phyloP scores from a whole-genome alignment of 169 alveolate genomes.

The Perkinsus marinus region DNA sequence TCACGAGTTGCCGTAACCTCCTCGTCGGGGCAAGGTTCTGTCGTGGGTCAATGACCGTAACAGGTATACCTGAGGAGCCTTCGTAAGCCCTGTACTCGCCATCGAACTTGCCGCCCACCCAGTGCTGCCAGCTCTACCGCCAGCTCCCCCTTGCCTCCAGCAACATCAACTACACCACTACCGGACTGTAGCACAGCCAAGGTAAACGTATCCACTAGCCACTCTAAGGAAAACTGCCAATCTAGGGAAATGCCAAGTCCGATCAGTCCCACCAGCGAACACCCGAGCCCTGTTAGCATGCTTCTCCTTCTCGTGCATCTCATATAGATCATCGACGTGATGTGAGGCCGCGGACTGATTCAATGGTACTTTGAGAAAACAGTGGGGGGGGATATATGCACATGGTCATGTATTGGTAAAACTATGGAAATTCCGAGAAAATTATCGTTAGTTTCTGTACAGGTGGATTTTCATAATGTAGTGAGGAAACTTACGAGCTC shows the following conservation, averaged over 20 bases:
- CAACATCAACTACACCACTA: background rate
- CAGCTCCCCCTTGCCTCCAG: background rate
- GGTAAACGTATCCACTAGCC: background rate
- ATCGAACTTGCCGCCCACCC: background rate
- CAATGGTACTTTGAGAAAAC: background rate
- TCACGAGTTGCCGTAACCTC: background rate
- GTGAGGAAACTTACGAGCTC: too few species aligned
- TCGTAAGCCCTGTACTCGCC: background rate
- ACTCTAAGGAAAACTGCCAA: background rate
- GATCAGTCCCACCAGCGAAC: background rate
- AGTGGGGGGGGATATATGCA: too few species aligned
- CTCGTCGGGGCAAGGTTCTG: background rate
- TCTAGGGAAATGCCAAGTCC: background rate
- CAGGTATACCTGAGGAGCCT: too few species aligned
- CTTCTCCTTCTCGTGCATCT: background rate
- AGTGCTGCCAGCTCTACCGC: background rate
- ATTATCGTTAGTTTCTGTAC: too few species aligned
- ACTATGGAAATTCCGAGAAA: too few species aligned
- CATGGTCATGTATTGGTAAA: too few species aligned
- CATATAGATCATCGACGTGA: background rate
- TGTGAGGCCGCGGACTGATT: background rate
- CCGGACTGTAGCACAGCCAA: background rate
- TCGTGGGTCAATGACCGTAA: too few species aligned
- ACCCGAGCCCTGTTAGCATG: background rate
- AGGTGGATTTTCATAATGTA: too few species aligned